Evolutionary conservation across 768 basidiomycete species (phyloP), one percentile per base, ranked within the genome.

Genomic region (Hericium erinaceus): DNA sequence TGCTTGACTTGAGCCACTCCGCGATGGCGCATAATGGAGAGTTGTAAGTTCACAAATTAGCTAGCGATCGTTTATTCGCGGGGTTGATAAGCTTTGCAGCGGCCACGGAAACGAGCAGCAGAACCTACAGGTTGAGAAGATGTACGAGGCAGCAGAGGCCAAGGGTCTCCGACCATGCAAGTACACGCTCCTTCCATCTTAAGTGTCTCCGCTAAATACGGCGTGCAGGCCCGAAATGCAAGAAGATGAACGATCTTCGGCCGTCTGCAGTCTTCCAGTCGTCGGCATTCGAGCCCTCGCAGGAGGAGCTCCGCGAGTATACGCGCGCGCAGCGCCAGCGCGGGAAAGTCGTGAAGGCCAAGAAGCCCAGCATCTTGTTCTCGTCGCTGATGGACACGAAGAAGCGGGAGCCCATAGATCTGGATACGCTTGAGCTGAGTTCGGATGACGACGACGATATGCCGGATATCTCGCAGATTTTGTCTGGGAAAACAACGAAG

Each of bases 251-350:
- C 55, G 81, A 87, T 59, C 72, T 81, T 16, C 70, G 71, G 8
- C 69, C 73, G 9, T 69, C 69, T 26, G 77, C 76, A 55, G 70
- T 85, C 28, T 93, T 87, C 77, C 75, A 75, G 48, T 75, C 82
- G 1, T 67, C 70, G 2, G 87, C 87, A 0, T 92, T 93, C 64
- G 80, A 86, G 63, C 87, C 89, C 0, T 75, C 80, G 0, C 76
- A 77, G 3, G 78, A 82, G 39, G 85, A 88, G 56, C 64, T 88
- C 9, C 67, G 67, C 13, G 65, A 71, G 4, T 72, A 77, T 18
- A 68, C 69, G 15, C 73, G 72, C n/a, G 66, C 67, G 8, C 51
- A 53, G 22, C 73, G 66, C 71, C 71, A 46, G 65, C 57, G 48
- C 64, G 55, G 26, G 59, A 55, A 41, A 59, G 44, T 50, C 58